phyloP scores from a whole-genome alignment of 305 asterid species.

The Fraxinus angustifolia region DNA sequence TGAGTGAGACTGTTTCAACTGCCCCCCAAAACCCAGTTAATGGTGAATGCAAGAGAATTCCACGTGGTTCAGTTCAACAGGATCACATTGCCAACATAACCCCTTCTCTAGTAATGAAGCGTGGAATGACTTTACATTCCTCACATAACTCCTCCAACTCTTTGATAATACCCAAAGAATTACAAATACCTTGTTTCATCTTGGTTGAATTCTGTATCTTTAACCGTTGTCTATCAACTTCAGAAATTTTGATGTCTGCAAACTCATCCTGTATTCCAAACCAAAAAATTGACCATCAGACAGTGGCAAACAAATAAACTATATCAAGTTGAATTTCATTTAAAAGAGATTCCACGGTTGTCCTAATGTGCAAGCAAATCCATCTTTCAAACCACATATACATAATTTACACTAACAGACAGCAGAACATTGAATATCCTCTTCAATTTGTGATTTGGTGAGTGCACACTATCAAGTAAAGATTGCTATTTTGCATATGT shows the following conservation, averaged over 20 bases:
- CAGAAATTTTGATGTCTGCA: constrained; percentile 41
- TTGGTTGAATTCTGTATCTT: constrained; percentile 40
- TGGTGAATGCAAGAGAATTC: not conserved
- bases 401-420: not conserved
- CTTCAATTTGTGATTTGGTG: not conserved
- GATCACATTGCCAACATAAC: not conserved
- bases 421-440: not conserved
- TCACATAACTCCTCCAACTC: not conserved
- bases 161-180: not conserved
- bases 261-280: constrained; percentile 45
- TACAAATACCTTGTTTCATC: constrained; percentile 44
- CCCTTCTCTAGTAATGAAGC: not conserved
- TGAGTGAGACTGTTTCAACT: not conserved
- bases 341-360: not conserved
- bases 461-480: not conserved
- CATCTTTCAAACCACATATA: not conserved
- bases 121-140: not conserved
- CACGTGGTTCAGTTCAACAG: not conserved
- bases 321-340: not conserved
- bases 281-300: constrained; percentile 6
- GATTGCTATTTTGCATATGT: not conserved
- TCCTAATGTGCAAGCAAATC: not conserved
- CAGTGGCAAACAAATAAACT: constrained; percentile 8
- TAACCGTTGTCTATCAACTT: constrained; percentile 45
- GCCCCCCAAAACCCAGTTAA: not conserved